Evolutionary conservation across 78 protist species (phyloP), one percentile per base, ranked within the genome.

Genomic region (Planoprotostelium fungivorum): DNA sequence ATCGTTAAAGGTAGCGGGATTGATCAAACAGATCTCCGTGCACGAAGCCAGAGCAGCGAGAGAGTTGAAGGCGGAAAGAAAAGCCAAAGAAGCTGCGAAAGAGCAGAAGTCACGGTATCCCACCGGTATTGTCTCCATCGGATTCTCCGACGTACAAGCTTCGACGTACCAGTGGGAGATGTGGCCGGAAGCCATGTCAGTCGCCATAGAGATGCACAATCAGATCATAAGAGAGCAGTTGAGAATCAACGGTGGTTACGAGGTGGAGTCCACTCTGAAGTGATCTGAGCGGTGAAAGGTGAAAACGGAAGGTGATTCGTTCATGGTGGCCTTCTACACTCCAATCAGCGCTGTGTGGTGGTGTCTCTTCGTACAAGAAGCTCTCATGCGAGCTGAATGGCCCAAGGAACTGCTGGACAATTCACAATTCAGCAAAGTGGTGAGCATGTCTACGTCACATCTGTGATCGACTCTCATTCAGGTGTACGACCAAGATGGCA

Each of bases 241-340:
- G 0, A n/a, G 29, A 34, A 0, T 0, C 63, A 29, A 23, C 36
- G 38, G 39, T 83, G 95, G 95, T 31, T 93, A 90, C 85, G 95
- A 93, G 86, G 73, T 16, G 73, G 16, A 16, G 5, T 51, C 63
- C 83, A 1, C 28, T n/a, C 36, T 35, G 29, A 29, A 86, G n/a
- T 16, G 88, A 38, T 1, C 36, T 38, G 0, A 25, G 1, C 85
- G 0, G 35, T 86, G 90, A 0, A 89, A 38, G 73, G 92, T 93
- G 37, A 93, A 93, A 35, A 86, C 90, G 0, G 91, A 89, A 29
- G 91, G 91, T n/a, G 90, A 95, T n/a, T 93, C 94, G 1, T 95
- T 95, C 86, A 95, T 95, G 97, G 34, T 92, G 1, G 95, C 97
- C 39, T 95, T 95, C 92, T 88, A 34, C 29, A 0, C 35, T 16